Conservation (phyloP, 106 monocot genomes). For the Agapanthus africanus region DNA sequence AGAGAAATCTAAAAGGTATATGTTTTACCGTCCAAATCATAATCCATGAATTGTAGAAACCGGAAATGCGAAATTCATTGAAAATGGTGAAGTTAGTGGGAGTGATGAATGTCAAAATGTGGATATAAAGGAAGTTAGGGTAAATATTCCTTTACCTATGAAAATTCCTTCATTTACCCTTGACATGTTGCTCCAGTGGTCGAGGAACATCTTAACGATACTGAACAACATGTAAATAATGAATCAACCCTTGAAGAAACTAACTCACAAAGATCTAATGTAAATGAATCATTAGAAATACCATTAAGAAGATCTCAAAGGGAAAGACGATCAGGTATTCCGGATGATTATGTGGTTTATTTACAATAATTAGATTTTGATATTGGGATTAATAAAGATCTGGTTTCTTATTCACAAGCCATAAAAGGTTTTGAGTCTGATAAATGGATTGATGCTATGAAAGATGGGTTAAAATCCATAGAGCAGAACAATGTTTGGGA, state of each 20-base stretch:
- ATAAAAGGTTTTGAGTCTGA: neutral
- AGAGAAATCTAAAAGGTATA: neutral
- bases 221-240: neutral
- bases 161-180: too few species aligned
- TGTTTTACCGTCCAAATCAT: neutral
- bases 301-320: constrained; percentile 9
- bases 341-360: constrained; percentile 1
- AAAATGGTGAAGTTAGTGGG: constrained; percentile 5
- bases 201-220: neutral
- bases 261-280: neutral
- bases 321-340: constrained; percentile 2
- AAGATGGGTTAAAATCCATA: too few species aligned
- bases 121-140: neutral
- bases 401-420: neutral
- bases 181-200: neutral
- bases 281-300: constrained; percentile 4
- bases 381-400: neutral
- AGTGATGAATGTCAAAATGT: neutral
- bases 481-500: too few species aligned
- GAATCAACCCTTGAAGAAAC: neutral
- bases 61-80: neutral
- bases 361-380: neutral
- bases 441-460: too few species aligned
- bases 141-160: neutral
- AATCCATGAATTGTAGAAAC: neutral